Base-by-base conservation (phyloP, 768 basidiomycete species). In the Termitomyces sp. region DNA sequence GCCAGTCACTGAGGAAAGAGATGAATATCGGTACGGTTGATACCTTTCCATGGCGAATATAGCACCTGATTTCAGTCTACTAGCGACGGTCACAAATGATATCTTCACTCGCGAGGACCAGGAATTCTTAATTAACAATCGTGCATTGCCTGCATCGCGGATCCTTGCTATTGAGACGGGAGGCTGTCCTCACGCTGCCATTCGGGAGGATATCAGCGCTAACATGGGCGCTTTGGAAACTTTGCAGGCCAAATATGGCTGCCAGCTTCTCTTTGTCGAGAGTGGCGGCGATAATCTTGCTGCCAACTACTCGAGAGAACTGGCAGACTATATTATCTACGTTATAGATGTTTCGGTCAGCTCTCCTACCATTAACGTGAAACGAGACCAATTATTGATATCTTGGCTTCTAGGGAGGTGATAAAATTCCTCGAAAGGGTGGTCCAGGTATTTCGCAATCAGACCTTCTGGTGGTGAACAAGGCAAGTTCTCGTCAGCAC, bases 21-120 rank as follows among this genome's bases (percentile, higher is more conserved):
- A 91, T 90, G 69, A 99, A 99, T 68, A 92, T 99, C 48, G 96
- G 95, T 93, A 58, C 58, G 82, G 63, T 40, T 45, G 55, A 47
- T 44, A 49, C 49, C 43, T 38, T 42, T 26, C 45, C 40, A 44
- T 51, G 38, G 35, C 54, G 47, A 38, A 37, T 33, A 52, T 46
- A 46, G 37, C 28, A 17, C 46, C 47, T 56, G 37, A 58, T 53
- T 43, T 7, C 53, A 44, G n/a, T 55, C 38, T 10, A 23, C 23
- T 50, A 94, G 95, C 92, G 35, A 94, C 93, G 2, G 93, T 96
- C 14, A 99, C 96, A n/a, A 99, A 99, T 72, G 96, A 99, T 71
- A 99, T 99, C 68, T 99, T 99, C 73, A 99, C 96, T 37, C 81
- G 89, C 21, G 96, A 98, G 70, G 96, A 98, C 67, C 94, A 97